These are phyloP conservation scores for Porphyrellus cyaneotinctus DNA, from an alignment of 768 basidiomycete species.

Conservation along the genomic window DNA sequence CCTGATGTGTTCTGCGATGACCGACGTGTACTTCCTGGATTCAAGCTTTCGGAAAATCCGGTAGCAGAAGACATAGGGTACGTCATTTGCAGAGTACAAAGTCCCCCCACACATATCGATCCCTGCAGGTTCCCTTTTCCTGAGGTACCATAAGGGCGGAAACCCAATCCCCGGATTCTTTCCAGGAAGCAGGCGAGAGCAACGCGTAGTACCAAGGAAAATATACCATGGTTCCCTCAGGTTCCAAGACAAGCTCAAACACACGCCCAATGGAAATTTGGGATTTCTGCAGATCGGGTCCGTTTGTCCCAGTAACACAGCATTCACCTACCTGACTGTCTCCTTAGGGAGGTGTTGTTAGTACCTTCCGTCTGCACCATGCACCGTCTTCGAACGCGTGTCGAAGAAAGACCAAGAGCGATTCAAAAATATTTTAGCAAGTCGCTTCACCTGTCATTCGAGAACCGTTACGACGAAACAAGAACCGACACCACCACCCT, in stretches of 20 bases:
- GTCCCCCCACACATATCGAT: conserved; percentile 14
- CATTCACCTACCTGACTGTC: conserved; percentile 3
- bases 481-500: conserved; percentile 15
- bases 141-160: conserved; percentile 80
- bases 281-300: conserved; percentile 72
- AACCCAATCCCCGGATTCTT: conserved; percentile 74
- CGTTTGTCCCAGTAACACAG: conserved; percentile 18
- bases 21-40: conserved; percentile 66
- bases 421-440: conserved; percentile 54
- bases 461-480: conserved; percentile 26
- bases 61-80: conserved; percentile 70
- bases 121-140: conserved; percentile 74
- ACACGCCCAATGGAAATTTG: conserved; percentile 52
- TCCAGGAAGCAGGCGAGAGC: conserved; percentile 55
- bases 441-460: conserved; percentile 22
- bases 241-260: conserved; percentile 26
- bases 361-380: conserved; percentile 65
- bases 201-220: conserved; percentile 43
- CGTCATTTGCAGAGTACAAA: conserved; percentile 21
- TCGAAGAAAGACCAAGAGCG: conserved; percentile 90
- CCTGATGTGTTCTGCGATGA: conserved; percentile 66
- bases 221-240: conserved; percentile 25
- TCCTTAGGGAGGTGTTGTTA: conserved; percentile 72
- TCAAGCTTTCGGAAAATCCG: conserved; percentile 63
- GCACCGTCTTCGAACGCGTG: conserved; percentile 92